Base-by-base conservation (phyloP, 1,284 basidiomycete genomes). In the Cryptococcus depauperatus region DNA sequence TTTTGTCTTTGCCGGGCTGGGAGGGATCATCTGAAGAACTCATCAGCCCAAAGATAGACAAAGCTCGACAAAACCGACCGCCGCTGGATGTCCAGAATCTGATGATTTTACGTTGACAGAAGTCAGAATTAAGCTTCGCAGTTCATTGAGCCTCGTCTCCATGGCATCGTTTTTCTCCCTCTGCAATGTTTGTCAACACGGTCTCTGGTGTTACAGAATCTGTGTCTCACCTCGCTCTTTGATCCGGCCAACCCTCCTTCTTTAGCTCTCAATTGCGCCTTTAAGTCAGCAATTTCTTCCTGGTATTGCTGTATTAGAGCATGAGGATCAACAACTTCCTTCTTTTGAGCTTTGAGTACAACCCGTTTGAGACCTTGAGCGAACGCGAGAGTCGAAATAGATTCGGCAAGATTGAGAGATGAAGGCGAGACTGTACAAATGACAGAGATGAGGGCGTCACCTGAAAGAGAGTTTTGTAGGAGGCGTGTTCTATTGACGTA, bases 361-460 rank as follows among this genome's bases (percentile, higher is more conserved):
- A 76, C 75, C 13, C 62, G 57, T 52, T 73, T 73, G 44, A 73
- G 56, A 5, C 71, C 71, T 34, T 69, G 62, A 0, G 93, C 93
- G 65, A 98, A 97, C 39, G 83, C 77, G 14, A 93, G 73, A 0
- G 89, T 95, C 50, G 82, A 88, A 38, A 81, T 81, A 3, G 80
- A 83, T 72, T 93, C 90, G 3, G 80, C 75, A 5, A 90, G 73
- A n/a, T 85, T 72, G 43, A 62, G 30, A 60, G 56, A 50, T 1
- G 87, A 84, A 0, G 90, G 88, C 59, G 92, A 93, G 63, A 97
- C 80, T 0, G 93, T 97, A 64, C 91, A 96, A 48, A 97, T 85
- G 23, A 98, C 93, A 29, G 88, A 91, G 41, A 98, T 92, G 16
- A 89, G 81, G 14, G 95, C 93, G 62, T 96, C 89, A 1, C 93